phyloP scores from a whole-genome alignment of 2,329 filamentous ascomycete genomes.

The Zopfia rhizophila region DNA sequence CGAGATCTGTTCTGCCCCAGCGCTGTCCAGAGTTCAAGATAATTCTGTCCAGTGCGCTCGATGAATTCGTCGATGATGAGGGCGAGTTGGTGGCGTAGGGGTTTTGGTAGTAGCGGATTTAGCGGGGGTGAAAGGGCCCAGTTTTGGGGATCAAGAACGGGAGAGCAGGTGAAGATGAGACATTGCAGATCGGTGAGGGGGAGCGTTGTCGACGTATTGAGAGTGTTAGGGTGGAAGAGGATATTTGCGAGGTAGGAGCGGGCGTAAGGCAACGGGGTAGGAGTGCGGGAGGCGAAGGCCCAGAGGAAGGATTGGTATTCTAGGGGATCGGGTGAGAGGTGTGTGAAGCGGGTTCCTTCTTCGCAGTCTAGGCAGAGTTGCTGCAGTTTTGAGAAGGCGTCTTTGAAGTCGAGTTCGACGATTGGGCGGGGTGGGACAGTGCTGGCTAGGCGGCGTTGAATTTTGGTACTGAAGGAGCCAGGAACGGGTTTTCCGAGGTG shows the following conservation, averaged over 20 bases:
- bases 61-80: slow-evolving; percentile 77
- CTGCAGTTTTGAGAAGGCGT: slow-evolving; percentile 75
- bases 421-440: slow-evolving; percentile 94
- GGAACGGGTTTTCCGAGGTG: slow-evolving; percentile 72
- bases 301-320: slow-evolving; percentile 72
- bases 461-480: slow-evolving; percentile 87
- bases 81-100: slow-evolving; percentile 78
- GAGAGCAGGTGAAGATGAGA: slow-evolving; percentile 76
- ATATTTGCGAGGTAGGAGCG: slow-evolving; percentile 81
- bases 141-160: slow-evolving; percentile 76
- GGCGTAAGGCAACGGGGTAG: slow-evolving; percentile 84
- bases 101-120: slow-evolving; percentile 64
- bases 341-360: slow-evolving; percentile 58
- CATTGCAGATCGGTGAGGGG: slow-evolving; percentile 85
- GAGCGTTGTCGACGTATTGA: slow-evolving; percentile 75
- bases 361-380: slow-evolving; percentile 77
- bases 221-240: slow-evolving; percentile 73
- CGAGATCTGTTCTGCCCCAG: slow-evolving; percentile 92
- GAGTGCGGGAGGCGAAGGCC: slow-evolving; percentile 79
- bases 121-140: slow-evolving; percentile 73
- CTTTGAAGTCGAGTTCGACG: slow-evolving; percentile 77
- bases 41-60: slow-evolving; percentile 70
- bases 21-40: slow-evolving; percentile 83
- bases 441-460: slow-evolving; percentile 91
- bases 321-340: slow-evolving; percentile 40